Conservation (phyloP, 2,329 filamentous ascomycete genomes). For the Penicillium paneum region DNA sequence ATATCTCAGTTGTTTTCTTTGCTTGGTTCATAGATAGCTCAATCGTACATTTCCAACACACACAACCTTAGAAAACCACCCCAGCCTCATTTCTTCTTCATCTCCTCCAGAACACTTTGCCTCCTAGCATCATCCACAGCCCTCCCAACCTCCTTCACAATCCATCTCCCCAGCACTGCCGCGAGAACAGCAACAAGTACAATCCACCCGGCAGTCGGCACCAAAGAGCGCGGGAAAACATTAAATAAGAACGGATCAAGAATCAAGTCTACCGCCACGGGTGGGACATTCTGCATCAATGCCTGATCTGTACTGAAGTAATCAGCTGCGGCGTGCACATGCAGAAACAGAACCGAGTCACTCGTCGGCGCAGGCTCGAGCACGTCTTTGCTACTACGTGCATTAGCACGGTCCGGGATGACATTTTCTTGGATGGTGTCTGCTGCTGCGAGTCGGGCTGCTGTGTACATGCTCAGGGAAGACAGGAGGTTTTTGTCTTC, state of each 20-base stretch:
- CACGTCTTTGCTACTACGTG: background rate
- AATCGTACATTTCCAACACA: background rate
- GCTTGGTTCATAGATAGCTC: no score
- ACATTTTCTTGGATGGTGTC: conserved; percentile 16
- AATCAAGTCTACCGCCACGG: conserved; percentile 74
- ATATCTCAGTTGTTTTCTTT: background rate
- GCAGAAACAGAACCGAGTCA: conserved; percentile 65
- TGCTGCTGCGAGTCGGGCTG: conserved; percentile 44
- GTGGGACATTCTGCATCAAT: conserved; percentile 71
- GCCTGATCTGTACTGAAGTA: conserved; percentile 73
- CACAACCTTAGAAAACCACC: background rate
- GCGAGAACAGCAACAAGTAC: conserved; percentile 55
- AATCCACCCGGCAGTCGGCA: conserved; percentile 70
- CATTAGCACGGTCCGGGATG: conserved; percentile 8
- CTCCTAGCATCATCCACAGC: conserved; percentile 21
- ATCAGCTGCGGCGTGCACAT: conserved; percentile 72
- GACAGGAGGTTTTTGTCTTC: conserved; percentile 60
- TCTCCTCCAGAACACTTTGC: conserved; percentile 12
- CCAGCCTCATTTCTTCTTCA: conserved; percentile 20
- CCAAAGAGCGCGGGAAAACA: conserved; percentile 71
- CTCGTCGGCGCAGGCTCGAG: conserved; percentile 22
- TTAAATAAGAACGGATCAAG: conserved; percentile 83
- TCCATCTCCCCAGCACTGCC: conserved; percentile 45
- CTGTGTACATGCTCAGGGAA: conserved; percentile 63
- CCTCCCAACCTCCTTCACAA: conserved; percentile 25